Conservation (phyloP, 1,139 yeast genomes). For the Sugiyamaella castrensis region DNA sequence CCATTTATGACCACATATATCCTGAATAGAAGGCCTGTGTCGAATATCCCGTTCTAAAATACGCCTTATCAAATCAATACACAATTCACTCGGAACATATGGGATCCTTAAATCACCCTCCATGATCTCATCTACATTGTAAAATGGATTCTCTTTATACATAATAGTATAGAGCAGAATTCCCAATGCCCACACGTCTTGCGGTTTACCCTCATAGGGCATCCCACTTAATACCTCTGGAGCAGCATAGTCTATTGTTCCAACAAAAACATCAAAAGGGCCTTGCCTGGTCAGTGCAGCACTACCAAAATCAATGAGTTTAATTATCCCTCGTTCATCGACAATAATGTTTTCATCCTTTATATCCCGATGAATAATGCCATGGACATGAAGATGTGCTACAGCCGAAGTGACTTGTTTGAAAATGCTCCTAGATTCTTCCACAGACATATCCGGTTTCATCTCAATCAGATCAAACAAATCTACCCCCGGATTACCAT, state of each 20-base stretch:
- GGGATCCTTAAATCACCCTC: slow-evolving; percentile 80
- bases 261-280: slow-evolving; percentile 95
- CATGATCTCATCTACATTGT: slow-evolving; percentile 90
- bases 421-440: slow-evolving; percentile 73
- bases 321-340: slow-evolving; percentile 53
- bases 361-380: slow-evolving; percentile 90
- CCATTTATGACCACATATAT: slow-evolving; percentile 70
- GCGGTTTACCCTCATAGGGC: slow-evolving; percentile 87
- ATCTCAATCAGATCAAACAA: slow-evolving; percentile 87
- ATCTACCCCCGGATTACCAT: slow-evolving; percentile 87
- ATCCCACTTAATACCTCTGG: slow-evolving; percentile 91
- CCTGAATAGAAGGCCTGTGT: slow-evolving; percentile 68
- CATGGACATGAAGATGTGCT: slow-evolving; percentile 75
- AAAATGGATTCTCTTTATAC: slow-evolving; percentile 94
- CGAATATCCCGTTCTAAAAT: slow-evolving; percentile 65
- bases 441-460: slow-evolving; percentile 71
- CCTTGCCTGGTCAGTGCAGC: slow-evolving; percentile 89
- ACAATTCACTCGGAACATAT: slow-evolving; percentile 53
- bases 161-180: slow-evolving; percentile 81
- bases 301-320: slow-evolving; percentile 91
- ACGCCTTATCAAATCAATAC: slow-evolving; percentile 54
- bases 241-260: slow-evolving; percentile 95
- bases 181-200: slow-evolving; percentile 97
- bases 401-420: slow-evolving; percentile 76
- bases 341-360: slow-evolving; percentile 93